A percentile compares a stretch with the other conserved stretches of the same genome.
These are phyloP conservation scores for Pythium dissimile DNA, from an alignment of 352 stramenopile species.

Conservation along the genomic window DNA sequence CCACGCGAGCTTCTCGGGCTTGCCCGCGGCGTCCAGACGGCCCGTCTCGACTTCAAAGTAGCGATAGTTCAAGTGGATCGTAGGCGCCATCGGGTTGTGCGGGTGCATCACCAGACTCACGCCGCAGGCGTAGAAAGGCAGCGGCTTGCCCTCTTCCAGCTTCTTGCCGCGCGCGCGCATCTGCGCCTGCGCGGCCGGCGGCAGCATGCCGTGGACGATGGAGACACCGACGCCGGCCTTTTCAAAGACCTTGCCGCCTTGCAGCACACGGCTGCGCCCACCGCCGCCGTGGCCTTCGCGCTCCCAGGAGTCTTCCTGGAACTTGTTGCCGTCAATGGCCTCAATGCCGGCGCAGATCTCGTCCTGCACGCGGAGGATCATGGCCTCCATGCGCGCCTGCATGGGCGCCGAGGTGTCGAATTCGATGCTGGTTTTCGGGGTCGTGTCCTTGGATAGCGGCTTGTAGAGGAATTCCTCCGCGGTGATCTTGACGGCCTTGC, in stretches of 20 bases:
- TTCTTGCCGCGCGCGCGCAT: constrained; percentile 81
- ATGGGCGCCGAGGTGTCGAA: constrained; percentile 68
- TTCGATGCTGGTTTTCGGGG: constrained; percentile 62
- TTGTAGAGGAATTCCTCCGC: constrained; percentile 60
- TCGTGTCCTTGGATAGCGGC: constrained; percentile 61
- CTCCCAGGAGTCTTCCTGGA: constrained; percentile 95
- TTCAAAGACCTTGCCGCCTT: constrained; percentile 95
- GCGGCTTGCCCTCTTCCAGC: constrained; percentile 59
- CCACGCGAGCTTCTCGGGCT: constrained; percentile 85
- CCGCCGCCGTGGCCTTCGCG: constrained; percentile 92
- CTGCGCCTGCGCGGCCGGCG: constrained; percentile 78
- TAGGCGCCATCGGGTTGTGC: constrained; percentile 92
- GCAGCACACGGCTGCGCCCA: constrained; percentile 94
- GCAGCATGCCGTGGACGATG: constrained; percentile 96
- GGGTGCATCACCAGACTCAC: constrained; percentile 98
- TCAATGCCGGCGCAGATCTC: constrained; percentile 88
- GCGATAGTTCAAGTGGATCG: constrained; percentile 97
- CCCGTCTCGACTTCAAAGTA: constrained; percentile 96
- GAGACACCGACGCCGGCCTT: constrained; percentile 98
- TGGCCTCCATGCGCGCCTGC: constrained; percentile 73
- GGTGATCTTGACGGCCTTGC: constrained; percentile 35
- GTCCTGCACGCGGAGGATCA: constrained; percentile 81
- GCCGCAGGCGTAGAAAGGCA: constrained; percentile 96
- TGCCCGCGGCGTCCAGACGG: constrained; percentile 72
- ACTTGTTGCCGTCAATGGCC: constrained; percentile 92